phyloP scores from a whole-genome alignment of 192 early-diverging fungal species.

The Helicostylum pulchrum region DNA sequence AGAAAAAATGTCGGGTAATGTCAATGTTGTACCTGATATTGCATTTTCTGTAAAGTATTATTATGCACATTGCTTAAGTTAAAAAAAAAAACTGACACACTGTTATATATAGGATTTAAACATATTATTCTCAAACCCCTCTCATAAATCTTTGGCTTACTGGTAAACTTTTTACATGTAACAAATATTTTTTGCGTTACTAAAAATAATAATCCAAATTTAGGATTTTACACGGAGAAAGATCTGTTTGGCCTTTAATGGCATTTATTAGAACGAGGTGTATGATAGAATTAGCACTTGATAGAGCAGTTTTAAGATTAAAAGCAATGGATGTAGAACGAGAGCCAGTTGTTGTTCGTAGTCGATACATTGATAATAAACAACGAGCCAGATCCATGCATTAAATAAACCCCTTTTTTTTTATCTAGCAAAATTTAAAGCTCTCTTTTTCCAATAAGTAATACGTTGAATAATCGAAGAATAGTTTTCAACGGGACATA shows the following conservation, averaged over 20 bases:
- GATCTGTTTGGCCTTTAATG: slow-evolving; percentile 73
- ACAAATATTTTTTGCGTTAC: not conserved
- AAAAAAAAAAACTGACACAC: not conserved
- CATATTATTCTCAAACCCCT: slow-evolving; percentile 68
- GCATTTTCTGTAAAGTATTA: slow-evolving; percentile 37
- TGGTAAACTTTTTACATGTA: slow-evolving; percentile 11
- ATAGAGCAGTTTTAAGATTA: slow-evolving; percentile 35
- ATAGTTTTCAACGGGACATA: not conserved
- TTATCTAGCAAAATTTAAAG: not conserved
- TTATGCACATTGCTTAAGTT: not conserved
- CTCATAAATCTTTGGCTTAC: slow-evolving; percentile 51
- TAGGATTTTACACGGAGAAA: slow-evolving; percentile 78
- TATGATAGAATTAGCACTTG: slow-evolving; percentile 67
- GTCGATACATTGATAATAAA: slow-evolving; percentile 12
- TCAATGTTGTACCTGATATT: slow-evolving; percentile 66
- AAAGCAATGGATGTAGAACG: slow-evolving; percentile 18
- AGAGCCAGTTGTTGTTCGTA: slow-evolving; percentile 16
- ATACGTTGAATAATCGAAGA: slow-evolving; percentile 7
- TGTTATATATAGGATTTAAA: slow-evolving; percentile 58
- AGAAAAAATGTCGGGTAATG: slow-evolving; percentile 63
- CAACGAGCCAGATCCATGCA: slow-evolving; percentile 27
- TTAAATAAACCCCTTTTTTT: slow-evolving; percentile 4
- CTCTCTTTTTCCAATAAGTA: slow-evolving; percentile 6
- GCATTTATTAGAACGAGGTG: slow-evolving; percentile 65
- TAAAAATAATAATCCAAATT: not conserved